These are phyloP conservation scores for Ceratobasidium sp. DNA, from an alignment of 1,284 basidiomycete genomes.

Conservation along the genomic window DNA sequence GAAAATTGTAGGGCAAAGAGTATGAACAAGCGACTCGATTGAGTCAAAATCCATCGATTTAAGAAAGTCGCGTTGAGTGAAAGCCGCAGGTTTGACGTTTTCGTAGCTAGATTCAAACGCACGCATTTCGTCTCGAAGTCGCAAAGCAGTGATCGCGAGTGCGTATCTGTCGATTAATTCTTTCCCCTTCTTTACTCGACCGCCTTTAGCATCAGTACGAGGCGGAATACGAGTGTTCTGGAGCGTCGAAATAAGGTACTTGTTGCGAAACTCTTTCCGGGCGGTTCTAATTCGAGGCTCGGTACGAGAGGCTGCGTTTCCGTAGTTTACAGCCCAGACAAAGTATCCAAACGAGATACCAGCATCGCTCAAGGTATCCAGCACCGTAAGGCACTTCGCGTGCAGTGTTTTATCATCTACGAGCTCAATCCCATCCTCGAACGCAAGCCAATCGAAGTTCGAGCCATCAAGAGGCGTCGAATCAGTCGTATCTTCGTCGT, in stretches of 20 bases:
- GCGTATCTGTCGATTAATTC: not conserved
- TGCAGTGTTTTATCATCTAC: not conserved
- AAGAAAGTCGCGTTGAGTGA: not conserved
- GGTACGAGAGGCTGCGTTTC: not conserved
- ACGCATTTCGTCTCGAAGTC: not conserved
- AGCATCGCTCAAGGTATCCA: not conserved
- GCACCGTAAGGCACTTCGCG: not conserved
- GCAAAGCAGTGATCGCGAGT: not conserved
- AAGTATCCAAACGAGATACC: not conserved
- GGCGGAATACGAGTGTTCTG: not conserved
- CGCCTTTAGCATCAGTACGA: not conserved
- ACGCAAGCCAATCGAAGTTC: not conserved
- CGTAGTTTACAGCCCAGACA: constrained; percentile 8
- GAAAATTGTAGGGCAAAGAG: not conserved
- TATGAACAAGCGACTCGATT: not conserved
- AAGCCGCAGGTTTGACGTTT: too few relatives aligned
- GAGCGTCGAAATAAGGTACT: not conserved
- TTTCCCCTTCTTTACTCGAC: not conserved
- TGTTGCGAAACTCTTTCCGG: not conserved
- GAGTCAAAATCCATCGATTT: not conserved
- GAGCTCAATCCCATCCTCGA: too few relatives aligned
- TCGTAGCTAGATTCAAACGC: not conserved
- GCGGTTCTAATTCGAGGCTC: not conserved
- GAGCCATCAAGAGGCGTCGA: not conserved
- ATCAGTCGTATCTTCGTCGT: not conserved